phyloP scores from a whole-genome alignment of 176 grass and related monocot genomes.

The Avena sativa region DNA sequence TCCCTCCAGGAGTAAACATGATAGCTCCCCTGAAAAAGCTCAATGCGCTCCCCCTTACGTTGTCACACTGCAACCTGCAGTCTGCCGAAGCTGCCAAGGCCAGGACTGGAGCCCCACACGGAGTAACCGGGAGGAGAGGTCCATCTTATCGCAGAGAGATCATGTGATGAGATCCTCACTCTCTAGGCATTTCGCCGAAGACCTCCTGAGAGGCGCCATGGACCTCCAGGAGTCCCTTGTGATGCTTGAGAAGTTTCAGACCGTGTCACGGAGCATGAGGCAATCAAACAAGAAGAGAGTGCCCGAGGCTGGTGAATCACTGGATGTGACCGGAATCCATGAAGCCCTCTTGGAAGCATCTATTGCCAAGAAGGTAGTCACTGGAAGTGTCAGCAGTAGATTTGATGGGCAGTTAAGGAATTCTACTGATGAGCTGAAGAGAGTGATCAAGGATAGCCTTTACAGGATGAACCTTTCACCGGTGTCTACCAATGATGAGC shows the following conservation, averaged over 20 bases:
- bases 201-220: constrained; percentile 73
- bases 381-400: constrained; percentile 27
- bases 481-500: constrained; percentile 41
- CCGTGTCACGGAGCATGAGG: constrained; percentile 39
- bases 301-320: constrained; percentile 37
- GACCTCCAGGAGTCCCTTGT: constrained; percentile 79
- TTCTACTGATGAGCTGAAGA: constrained; percentile 57
- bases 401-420: constrained; percentile 38
- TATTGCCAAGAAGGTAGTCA: constrained; percentile 25
- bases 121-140: constrained; percentile 51
- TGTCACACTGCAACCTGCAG: constrained; percentile 54
- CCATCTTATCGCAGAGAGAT: constrained; percentile 48
- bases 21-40: constrained; percentile 36
- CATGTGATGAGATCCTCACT: constrained; percentile 50
- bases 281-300: constrained; percentile 54
- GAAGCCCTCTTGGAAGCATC: constrained; percentile 41
- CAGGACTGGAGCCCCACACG: constrained; percentile 26
- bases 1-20: constrained; percentile 52
- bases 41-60: constrained; percentile 29
- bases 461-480: constrained; percentile 28
- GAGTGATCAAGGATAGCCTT: constrained; percentile 66
- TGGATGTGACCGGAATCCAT: constrained; percentile 28
- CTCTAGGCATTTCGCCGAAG: constrained; percentile 67
- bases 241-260: constrained; percentile 79
- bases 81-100: constrained; percentile 43